Evolutionary conservation across 2,329 filamentous ascomycete species (phyloP).

Genomic region (Trichoderma sp.): DNA sequence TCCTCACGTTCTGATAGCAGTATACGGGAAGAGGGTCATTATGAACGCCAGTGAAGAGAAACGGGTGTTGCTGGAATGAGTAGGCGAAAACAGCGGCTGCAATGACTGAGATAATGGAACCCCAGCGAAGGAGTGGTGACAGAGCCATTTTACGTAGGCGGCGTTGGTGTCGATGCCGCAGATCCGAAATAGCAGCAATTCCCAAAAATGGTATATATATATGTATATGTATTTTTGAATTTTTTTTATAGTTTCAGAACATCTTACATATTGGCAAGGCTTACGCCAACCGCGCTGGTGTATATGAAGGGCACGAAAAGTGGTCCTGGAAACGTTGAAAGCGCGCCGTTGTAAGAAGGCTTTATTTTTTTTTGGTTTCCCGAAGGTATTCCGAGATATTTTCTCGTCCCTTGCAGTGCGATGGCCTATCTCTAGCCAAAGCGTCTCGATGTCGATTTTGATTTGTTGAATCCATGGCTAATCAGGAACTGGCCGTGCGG

Average conservation of each 20-base stretch:
- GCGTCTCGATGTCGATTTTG: not conserved
- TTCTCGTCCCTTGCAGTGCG: not conserved
- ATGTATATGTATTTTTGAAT: too few relatives aligned
- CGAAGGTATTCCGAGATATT: not conserved
- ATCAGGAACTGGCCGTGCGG: not conserved
- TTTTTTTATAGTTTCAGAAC: not conserved
- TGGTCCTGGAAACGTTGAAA: not conserved
- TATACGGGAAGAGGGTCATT: conserved; percentile 26
- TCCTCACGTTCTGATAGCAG: conserved; percentile 41
- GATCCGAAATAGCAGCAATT: not conserved
- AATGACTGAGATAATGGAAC: conserved; percentile 30
- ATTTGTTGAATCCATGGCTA: not conserved
- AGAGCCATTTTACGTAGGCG: not conserved
- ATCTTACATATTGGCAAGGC: not conserved
- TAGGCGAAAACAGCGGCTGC: conserved; percentile 33
- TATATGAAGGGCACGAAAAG: not conserved
- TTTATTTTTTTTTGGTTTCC: not conserved
- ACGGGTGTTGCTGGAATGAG: conserved; percentile 29
- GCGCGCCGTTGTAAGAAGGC: not conserved
- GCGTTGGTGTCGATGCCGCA: not conserved
- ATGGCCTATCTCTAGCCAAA: not conserved
- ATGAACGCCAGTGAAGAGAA: conserved; percentile 20
- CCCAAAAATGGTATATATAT: not conserved
- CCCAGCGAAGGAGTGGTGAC: conserved; percentile 30
- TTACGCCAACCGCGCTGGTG: not conserved